Evolutionary conservation across 139 green algal genomes (phyloP), one percentile per base, ranked within the genome.

Genomic region (Closterium sp.): DNA sequence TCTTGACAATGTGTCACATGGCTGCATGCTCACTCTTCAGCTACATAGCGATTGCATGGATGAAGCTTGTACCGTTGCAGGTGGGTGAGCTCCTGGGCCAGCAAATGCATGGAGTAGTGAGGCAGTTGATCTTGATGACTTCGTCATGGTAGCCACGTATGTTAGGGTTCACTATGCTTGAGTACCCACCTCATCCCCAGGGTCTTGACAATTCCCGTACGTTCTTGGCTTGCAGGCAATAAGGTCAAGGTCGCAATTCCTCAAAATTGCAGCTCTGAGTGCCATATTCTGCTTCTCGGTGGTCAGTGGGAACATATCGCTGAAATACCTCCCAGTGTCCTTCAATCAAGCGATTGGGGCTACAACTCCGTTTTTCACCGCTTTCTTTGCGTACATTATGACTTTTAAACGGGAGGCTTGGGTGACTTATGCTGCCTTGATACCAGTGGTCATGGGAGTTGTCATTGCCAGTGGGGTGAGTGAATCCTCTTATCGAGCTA

Each of bases 1-100:
- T 99, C 92, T 93, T 99, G 9, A 99, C 98, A 21, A 94, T 99
- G 28, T 98, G 96, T 89, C 98, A 99, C 95, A 99, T 99, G 98
- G n/a, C 97, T 22, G 96, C 97, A 0, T 99, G 97, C 94, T 89
- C 95, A 0, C 34, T 96, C 0, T 94, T 98, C 85, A 96, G 95
- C 30, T 94, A 96, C 31, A 42, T 95, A 4, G 87, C 97, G 7
- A 95, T 95, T 21, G 31, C 92, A 22, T 94, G 92, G 92, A 88
- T 94, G 93, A 19, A 94, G 89, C 1, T 94, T n/a, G 92, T 94
- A n/a, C 92, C 92, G 9, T 86, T 94, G 92, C 92, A 93, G 89
- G 89, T 92, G 70, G 31, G 42, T 87, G 62, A 79, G 62, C 62
- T 24, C 62, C 13, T 27, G 62, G 62, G 62, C 62, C 62, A 79